Conservation (phyloP, 805 yeast genomes). For the Pichia phayaonensis region DNA sequence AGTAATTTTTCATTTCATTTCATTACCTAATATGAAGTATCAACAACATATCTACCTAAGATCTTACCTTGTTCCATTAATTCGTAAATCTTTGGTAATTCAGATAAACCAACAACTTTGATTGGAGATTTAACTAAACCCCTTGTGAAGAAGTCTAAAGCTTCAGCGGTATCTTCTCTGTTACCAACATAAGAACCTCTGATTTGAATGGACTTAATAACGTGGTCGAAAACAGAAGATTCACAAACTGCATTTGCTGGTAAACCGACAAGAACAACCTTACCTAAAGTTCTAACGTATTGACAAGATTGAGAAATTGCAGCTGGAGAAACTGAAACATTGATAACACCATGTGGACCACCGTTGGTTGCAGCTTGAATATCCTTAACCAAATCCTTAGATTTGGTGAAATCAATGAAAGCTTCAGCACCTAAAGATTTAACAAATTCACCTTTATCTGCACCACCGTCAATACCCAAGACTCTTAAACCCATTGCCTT, state of each 20-base stretch:
- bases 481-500: constrained; percentile 69
- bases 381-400: constrained; percentile 36
- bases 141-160: constrained; percentile 62
- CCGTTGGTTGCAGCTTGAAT: constrained; percentile 39
- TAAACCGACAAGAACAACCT: constrained; percentile 59
- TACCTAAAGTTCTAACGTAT: constrained; percentile 54
- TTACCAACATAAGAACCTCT: constrained; percentile 86
- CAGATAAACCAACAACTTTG: constrained; percentile 70
- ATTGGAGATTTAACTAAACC: constrained; percentile 61
- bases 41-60: constrained; percentile 85
- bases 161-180: constrained; percentile 80
- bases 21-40: constrained; percentile 47
- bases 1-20: neutral
- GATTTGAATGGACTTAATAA: constrained; percentile 64
- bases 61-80: constrained; percentile 83
- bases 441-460: constrained; percentile 48
- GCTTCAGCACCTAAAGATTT: constrained; percentile 55
- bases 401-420: constrained; percentile 46
- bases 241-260: constrained; percentile 74
- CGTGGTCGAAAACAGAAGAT: constrained; percentile 67
- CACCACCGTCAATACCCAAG: constrained; percentile 71
- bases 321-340: constrained; percentile 50
- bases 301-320: constrained; percentile 50
- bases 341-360: constrained; percentile 63
- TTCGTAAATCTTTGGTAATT: constrained; percentile 60